Conservation (phyloP, 148 eudicot species). For the Persicaria tinctoria region DNA sequence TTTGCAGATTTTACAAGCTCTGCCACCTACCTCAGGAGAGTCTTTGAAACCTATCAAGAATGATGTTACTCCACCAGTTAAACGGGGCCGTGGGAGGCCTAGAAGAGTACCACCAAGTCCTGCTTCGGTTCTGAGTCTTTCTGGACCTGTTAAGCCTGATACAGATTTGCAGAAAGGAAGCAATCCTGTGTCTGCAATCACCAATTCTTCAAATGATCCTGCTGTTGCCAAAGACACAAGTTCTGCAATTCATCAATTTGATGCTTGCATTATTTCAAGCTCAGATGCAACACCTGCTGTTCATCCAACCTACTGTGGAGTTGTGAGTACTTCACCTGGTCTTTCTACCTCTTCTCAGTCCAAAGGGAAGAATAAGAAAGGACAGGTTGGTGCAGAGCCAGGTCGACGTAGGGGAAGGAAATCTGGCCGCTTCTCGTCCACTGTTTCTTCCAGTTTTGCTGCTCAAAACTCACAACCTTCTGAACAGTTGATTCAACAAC, state of each 20-base stretch:
- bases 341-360: constrained; percentile 13
- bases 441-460: constrained; percentile 12
- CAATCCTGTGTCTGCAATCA: constrained; percentile 15
- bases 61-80: constrained; percentile 48
- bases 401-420: constrained; percentile 35
- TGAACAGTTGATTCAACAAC: constrained; percentile 15
- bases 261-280: constrained; percentile 25
- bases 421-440: constrained; percentile 17
- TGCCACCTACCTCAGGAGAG: constrained; percentile 20
- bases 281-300: constrained; percentile 25
- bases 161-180: neutral
- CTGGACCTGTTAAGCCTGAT: constrained; percentile 9
- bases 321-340: constrained; percentile 5
- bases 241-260: constrained; percentile 24
- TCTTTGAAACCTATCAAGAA: constrained; percentile 24
- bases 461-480: constrained; percentile 16
- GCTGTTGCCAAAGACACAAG: constrained; percentile 23
- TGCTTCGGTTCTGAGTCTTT: constrained; percentile 20
- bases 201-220: constrained; percentile 13
- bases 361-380: constrained; percentile 18
- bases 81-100: constrained; percentile 93
- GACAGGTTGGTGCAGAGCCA: constrained; percentile 19
- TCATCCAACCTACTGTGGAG: constrained; percentile 1
- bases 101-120: constrained; percentile 32
- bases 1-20: constrained; percentile 14